These are phyloP conservation scores for Trichoderma oligosporum DNA, from an alignment of 2,329 filamentous ascomycete species.

Conservation along the genomic window DNA sequence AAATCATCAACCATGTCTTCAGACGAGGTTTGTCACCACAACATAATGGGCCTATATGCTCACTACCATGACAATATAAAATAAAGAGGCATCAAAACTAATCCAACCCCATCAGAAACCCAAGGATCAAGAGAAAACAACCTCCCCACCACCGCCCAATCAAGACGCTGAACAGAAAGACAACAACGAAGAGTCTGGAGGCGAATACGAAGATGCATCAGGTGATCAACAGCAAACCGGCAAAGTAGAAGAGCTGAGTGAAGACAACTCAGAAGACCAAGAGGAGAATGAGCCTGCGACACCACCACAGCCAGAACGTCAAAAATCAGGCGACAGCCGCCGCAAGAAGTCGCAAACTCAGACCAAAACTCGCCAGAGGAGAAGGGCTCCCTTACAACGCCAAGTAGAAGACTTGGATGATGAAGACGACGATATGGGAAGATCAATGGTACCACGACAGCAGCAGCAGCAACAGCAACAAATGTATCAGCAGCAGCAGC, in stretches of 20 bases:
- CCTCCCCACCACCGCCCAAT: background rate
- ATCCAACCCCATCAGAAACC: background rate
- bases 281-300: conserved; percentile 10
- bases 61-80: background rate
- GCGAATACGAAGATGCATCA: conserved; percentile 17
- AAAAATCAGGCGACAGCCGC: background rate
- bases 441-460: conserved; percentile 27
- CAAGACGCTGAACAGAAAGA: conserved; percentile 7
- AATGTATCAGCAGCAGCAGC: conserved; percentile 23
- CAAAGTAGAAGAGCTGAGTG: conserved; percentile 6
- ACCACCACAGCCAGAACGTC: conserved; percentile 6
- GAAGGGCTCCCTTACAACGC: conserved; percentile 18
- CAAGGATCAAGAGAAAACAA: background rate
- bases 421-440: conserved; percentile 21
- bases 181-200: conserved; percentile 1
- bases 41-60: no score
- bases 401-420: background rate
- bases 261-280: conserved; percentile 11
- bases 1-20: conserved; percentile 6
- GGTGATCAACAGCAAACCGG: background rate
- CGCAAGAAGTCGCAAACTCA: background rate
- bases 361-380: conserved; percentile 21
- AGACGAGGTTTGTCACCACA: conserved; percentile 11
- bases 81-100: background rate
- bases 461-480: conserved; percentile 29